Evolutionary conservation across 2,329 filamentous ascomycete genomes (phyloP).

Genomic region (Ophiostoma sp.): DNA sequence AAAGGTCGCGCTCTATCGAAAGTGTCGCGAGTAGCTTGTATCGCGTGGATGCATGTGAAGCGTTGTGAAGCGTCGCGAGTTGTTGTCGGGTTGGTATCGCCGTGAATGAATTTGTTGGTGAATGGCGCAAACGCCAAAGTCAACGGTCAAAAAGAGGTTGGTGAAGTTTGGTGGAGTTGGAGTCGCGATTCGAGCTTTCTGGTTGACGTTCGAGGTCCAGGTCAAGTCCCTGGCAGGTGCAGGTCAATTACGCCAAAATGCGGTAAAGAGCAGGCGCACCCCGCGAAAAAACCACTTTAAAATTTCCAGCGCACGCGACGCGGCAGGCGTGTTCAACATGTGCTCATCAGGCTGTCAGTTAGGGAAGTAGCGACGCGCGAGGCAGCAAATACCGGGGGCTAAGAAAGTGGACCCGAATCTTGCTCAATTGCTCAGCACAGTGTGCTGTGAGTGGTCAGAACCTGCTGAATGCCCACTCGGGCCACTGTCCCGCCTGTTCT

Average conservation of each 20-base stretch:
- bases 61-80: background rate
- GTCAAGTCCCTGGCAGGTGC: background rate
- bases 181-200: background rate
- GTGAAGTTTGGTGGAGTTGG: background rate
- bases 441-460: slow-evolving; percentile 23
- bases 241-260: slow-evolving; percentile 15
- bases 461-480: background rate
- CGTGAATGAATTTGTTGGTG: too few relatives aligned
- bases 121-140: background rate
- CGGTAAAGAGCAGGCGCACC: slow-evolving; percentile 12
- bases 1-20: background rate
- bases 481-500: background rate
- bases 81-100: background rate
- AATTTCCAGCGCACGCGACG: slow-evolving; percentile 21
- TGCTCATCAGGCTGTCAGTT: background rate
- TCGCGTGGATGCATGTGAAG: background rate
- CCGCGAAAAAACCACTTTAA: slow-evolving; percentile 19
- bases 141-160: background rate
- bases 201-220: background rate
- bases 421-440: background rate
- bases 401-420: slow-evolving; percentile 1
- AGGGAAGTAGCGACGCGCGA: background rate
- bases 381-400: background rate
- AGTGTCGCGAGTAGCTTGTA: background rate
- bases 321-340: background rate